Conservation (phyloP, 169 alveolate species). For the Babesia bigemina region DNA sequence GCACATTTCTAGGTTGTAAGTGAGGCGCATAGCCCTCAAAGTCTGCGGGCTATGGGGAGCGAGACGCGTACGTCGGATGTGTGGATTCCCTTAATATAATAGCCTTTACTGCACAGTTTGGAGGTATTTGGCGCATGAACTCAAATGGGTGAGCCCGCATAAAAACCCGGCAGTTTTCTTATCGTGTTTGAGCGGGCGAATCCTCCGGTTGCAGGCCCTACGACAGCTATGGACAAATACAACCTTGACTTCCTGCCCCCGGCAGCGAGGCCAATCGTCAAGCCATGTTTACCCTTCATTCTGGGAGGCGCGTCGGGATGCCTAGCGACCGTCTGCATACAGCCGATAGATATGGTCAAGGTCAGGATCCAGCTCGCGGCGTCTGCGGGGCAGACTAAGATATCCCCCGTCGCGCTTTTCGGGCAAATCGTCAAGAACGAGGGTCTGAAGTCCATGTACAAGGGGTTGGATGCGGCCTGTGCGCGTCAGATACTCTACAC, state of each 20-base stretch:
- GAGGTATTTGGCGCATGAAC: too few relatives aligned
- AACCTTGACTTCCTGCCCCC: conserved; percentile 48
- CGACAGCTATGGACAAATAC: conserved; percentile 34
- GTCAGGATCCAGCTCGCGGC: conserved; percentile 86
- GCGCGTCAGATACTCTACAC: conserved; percentile 92
- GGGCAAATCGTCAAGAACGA: conserved; percentile 64
- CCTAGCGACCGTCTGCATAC: conserved; percentile 85
- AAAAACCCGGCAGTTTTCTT: too few relatives aligned
- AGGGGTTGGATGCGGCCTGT: conserved; percentile 95
- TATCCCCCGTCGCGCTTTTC: conserved; percentile 70
- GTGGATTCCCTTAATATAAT: too few relatives aligned
- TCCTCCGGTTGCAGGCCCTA: too few relatives aligned
- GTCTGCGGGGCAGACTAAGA: conserved; percentile 80
- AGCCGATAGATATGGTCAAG: conserved; percentile 88
- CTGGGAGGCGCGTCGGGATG: conserved; percentile 89
- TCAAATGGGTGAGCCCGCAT: too few relatives aligned
- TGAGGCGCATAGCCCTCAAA: too few relatives aligned
- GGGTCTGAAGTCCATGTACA: conserved; percentile 84
- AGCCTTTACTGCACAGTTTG: too few relatives aligned
- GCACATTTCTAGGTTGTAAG: too few relatives aligned
- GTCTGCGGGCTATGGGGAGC: too few relatives aligned
- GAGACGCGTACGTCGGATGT: too few relatives aligned
- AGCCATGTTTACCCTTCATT: conserved; percentile 78
- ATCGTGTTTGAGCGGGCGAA: too few relatives aligned
- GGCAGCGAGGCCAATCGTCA: conserved; percentile 30